Conservation (phyloP, 2,329 filamentous ascomycete species). For the Claviceps paspali region DNA sequence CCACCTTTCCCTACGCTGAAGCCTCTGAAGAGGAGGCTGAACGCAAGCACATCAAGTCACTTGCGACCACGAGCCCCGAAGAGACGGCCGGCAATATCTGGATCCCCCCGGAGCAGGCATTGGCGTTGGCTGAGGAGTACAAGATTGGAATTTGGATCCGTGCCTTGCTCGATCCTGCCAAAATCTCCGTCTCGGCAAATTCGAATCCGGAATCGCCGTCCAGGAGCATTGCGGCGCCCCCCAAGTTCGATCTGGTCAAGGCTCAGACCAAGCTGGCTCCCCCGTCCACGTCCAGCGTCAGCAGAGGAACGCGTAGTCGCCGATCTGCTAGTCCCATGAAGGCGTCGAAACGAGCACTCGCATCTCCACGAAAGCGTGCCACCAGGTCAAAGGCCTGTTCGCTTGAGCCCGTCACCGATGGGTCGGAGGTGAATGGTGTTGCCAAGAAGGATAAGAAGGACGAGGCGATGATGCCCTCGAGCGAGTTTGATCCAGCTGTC, state of each 20-base stretch:
- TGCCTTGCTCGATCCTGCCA: slow-evolving; percentile 78
- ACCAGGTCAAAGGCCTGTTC: slow-evolving; percentile 27
- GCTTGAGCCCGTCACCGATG: slow-evolving; percentile 16
- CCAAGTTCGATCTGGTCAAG: slow-evolving; percentile 51
- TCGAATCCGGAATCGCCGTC: slow-evolving; percentile 49
- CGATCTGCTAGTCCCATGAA: slow-evolving; percentile 45
- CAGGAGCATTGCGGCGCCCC: slow-evolving; percentile 68
- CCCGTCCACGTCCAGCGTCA: slow-evolving; percentile 30
- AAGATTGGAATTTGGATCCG: slow-evolving; percentile 73
- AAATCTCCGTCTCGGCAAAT: slow-evolving; percentile 48
- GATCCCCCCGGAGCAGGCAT: slow-evolving; percentile 72
- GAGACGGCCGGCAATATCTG: slow-evolving; percentile 95
- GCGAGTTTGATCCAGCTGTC: slow-evolving; percentile 32
- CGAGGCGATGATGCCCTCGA: slow-evolving; percentile 27
- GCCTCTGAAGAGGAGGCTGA: slow-evolving; percentile 58
- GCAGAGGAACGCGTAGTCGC: slow-evolving; percentile 33
- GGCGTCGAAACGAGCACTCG: slow-evolving; percentile 27
- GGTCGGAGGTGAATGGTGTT: slow-evolving; percentile 17
- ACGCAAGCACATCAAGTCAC: slow-evolving; percentile 71
- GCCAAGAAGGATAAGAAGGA: slow-evolving; percentile 16
- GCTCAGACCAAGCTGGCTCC: slow-evolving; percentile 29
- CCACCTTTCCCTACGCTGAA: slow-evolving; percentile 67
- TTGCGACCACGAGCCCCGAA: slow-evolving; percentile 67
- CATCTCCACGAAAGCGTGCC: slow-evolving; percentile 40
- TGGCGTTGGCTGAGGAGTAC: slow-evolving; percentile 77